phyloP scores from a whole-genome alignment of 2,329 filamentous ascomycete genomes.

The Stagonosporopsis tanaceti region DNA sequence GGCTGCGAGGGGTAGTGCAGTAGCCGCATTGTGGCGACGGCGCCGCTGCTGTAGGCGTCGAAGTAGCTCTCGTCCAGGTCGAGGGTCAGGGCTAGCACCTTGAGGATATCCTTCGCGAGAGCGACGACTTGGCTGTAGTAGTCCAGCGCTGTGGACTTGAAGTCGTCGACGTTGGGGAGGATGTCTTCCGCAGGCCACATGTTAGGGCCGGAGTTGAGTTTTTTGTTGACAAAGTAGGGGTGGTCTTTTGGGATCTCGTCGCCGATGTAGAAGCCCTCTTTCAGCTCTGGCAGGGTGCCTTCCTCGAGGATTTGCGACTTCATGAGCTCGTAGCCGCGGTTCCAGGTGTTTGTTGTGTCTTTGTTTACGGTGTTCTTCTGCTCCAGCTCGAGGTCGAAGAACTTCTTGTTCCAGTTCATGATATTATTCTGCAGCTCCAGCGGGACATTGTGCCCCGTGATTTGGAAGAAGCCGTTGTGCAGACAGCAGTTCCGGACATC shows the following conservation, averaged over 20 bases:
- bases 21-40: conserved; percentile 53
- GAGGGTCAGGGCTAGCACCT: conserved; percentile 52
- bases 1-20: conserved; percentile 56
- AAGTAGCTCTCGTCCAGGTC: conserved; percentile 51
- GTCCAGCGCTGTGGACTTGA: conserved; percentile 44
- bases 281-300: conserved; percentile 54
- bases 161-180: conserved; percentile 38
- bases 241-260: conserved; percentile 52
- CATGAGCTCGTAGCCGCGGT: conserved; percentile 55
- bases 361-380: conserved; percentile 53
- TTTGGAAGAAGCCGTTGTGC: conserved; percentile 57
- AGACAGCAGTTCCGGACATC: conserved; percentile 42
- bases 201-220: conserved; percentile 44
- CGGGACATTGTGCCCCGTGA: conserved; percentile 53
- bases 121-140: conserved; percentile 53
- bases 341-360: conserved; percentile 50
- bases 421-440: conserved; percentile 49
- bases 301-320: conserved; percentile 54
- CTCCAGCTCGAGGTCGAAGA: conserved; percentile 52
- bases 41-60: conserved; percentile 45
- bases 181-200: conserved; percentile 46
- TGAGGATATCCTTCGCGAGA: conserved; percentile 53
- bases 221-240: conserved; percentile 50
- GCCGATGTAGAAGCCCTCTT: conserved; percentile 55
- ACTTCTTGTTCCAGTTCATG: conserved; percentile 51